Conservation (phyloP, 768 basidiomycete species). For the Dentipellis fragilis region DNA sequence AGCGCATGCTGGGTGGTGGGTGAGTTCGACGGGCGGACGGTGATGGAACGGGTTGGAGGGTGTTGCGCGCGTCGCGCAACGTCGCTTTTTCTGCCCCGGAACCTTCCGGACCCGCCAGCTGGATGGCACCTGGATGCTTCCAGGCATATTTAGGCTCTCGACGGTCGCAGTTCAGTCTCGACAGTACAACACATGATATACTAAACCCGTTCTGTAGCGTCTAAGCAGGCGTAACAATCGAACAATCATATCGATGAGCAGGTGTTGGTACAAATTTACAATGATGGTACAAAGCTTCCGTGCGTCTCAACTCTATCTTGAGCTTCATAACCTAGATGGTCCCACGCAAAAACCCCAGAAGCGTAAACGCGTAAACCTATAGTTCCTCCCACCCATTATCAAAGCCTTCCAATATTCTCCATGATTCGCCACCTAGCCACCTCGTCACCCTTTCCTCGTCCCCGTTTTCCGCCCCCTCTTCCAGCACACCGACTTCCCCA, state of each 20-base stretch:
- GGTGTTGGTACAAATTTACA: too few relatives aligned
- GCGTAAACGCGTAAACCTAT: not conserved
- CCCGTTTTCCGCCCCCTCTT: constrained; percentile 35
- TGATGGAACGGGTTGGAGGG: not conserved
- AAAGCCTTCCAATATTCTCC: constrained; percentile 61
- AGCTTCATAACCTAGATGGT: not conserved
- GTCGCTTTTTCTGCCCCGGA: constrained; percentile 7
- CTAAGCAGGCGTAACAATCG: too few relatives aligned
- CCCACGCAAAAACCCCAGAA: not conserved
- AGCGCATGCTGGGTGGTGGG: constrained; percentile 31
- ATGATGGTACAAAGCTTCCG: not conserved
- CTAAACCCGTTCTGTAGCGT: not conserved
- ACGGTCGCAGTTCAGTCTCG: not conserved
- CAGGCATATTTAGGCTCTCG: not conserved
- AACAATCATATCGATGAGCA: too few relatives aligned
- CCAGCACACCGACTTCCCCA: constrained; percentile 66
- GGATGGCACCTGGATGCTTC: not conserved
- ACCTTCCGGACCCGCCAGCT: constrained; percentile 4
- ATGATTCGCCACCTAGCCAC: constrained; percentile 56
- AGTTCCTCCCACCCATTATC: constrained; percentile 28
- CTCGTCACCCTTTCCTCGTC: constrained; percentile 36
- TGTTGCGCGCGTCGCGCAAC: constrained; percentile 1
- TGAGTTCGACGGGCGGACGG: constrained; percentile 4
- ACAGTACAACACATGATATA: not conserved
- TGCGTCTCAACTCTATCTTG: not conserved